These are phyloP conservation scores for Mycena indigotica DNA, from an alignment of 768 basidiomycete species.

Conservation along the genomic window DNA sequence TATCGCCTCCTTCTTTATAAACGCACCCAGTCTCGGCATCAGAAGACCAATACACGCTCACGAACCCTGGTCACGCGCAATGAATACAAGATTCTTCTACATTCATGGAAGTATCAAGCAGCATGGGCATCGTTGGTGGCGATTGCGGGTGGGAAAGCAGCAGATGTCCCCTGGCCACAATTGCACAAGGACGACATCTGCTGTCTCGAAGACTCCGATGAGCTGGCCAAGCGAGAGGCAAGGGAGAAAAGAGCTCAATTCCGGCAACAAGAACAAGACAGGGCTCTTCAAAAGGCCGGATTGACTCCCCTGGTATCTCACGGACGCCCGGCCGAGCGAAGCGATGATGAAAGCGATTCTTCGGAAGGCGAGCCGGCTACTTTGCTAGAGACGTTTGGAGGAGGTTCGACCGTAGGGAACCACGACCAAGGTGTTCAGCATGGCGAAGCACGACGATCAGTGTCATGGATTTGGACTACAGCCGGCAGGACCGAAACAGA, in stretches of 20 bases:
- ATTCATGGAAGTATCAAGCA: slow-evolving; percentile 5
- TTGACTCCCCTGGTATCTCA: not conserved
- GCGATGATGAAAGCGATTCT: not conserved
- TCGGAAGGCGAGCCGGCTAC: too few relatives aligned
- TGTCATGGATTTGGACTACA: slow-evolving; percentile 8
- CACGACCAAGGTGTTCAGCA: not conserved
- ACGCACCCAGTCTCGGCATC: too few relatives aligned
- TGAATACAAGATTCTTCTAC: too few relatives aligned
- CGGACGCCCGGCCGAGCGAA: not conserved
- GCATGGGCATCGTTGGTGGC: not conserved
- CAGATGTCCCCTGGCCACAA: not conserved
- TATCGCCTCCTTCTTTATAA: too few relatives aligned
- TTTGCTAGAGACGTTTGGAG: not conserved
- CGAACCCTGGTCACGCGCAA: slow-evolving; percentile 26
- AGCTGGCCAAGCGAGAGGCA: not conserved
- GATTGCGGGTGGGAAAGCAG: not conserved
- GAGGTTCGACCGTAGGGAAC: not conserved
- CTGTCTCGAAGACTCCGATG: slow-evolving; percentile 1
- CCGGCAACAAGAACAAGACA: not conserved
- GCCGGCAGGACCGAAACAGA: not conserved
- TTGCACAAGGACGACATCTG: not conserved
- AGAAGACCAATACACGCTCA: slow-evolving; percentile 27
- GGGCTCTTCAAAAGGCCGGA: not conserved
- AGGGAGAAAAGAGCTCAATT: not conserved
- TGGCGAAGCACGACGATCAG: not conserved